phyloP scores from a whole-genome alignment of 179 eudicot species.

The Pouteria campechiana region DNA sequence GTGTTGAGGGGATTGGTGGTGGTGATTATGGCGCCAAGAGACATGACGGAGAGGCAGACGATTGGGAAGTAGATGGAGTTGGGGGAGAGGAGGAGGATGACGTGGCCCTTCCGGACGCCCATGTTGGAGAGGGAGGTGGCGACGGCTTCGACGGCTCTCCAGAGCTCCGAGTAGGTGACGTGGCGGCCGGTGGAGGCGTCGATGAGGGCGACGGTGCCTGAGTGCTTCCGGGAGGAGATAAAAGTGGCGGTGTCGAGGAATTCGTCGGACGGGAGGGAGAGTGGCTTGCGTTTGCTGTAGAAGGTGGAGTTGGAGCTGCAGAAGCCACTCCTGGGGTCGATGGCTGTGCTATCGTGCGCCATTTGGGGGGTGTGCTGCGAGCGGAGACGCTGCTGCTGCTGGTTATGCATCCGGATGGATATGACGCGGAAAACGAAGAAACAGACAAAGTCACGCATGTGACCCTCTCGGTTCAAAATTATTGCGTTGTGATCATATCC shows the following conservation, averaged over 20 bases:
- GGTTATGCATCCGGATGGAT: too few species aligned
- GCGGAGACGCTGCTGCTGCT: too few species aligned
- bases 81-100: constrained; percentile 69
- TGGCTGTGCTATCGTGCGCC: constrained; percentile 5
- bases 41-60: constrained; percentile 74
- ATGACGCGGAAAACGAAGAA: too few species aligned
- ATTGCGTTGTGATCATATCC: too few species aligned
- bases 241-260: constrained; percentile 19
- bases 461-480: too few species aligned
- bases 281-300: constrained; percentile 34
- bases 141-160: constrained; percentile 24
- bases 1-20: constrained; percentile 95
- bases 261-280: constrained; percentile 7
- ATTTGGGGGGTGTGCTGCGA: background rate
- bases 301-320: constrained; percentile 18
- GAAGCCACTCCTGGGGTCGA: constrained; percentile 24
- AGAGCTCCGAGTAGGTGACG: constrained; percentile 21
- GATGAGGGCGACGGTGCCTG: constrained; percentile 24
- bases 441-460: too few species aligned
- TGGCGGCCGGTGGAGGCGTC: constrained; percentile 24
- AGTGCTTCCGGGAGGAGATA: constrained; percentile 30
- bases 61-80: constrained; percentile 88
- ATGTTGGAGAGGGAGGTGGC: constrained; percentile 12
- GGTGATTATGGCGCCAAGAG: constrained; percentile 84
- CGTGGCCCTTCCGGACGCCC: constrained; percentile 61